Evolutionary conservation across 1,139 yeast genomes (phyloP).

Genomic region (Yamadazyma conglobata): DNA sequence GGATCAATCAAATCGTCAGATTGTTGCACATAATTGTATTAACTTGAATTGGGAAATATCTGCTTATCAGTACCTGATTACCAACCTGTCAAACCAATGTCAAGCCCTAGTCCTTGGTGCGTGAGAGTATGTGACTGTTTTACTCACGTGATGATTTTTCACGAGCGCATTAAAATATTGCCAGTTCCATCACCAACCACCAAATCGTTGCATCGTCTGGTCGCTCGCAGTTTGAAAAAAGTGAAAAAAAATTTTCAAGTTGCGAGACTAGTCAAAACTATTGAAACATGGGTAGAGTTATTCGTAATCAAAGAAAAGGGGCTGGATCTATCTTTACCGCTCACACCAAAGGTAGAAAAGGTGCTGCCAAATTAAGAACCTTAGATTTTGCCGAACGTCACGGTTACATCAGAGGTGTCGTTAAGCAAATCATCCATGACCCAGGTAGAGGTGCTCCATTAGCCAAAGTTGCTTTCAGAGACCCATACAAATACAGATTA

Average conservation of each 20-base stretch:
- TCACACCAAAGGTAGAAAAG: constrained; percentile 99
- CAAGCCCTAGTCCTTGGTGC: constrained; percentile 4
- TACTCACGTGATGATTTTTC: constrained; percentile 1
- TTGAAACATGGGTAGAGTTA: constrained; percentile 87
- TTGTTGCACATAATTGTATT: no score
- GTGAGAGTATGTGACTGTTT: constrained; percentile 4
- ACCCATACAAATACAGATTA: constrained; percentile 97
- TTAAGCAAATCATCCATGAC: constrained; percentile 97
- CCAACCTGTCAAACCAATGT: no score
- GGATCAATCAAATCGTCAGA: no score
- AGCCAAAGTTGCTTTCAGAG: constrained; percentile 98
- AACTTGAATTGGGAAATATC: no score
- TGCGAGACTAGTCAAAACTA: no score
- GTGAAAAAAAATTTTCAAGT: constrained; percentile 7
- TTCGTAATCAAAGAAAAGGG: constrained; percentile 99
- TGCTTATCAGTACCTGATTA: no score
- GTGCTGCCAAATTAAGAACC: constrained; percentile 99
- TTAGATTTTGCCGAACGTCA: constrained; percentile 99
- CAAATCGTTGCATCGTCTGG: no score
- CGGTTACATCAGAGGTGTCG: constrained; percentile 99
- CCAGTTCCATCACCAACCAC: not conserved
- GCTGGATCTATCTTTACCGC: constrained; percentile 99
- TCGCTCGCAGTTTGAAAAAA: constrained; percentile 2
- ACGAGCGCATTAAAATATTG: not conserved
- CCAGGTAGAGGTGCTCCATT: constrained; percentile 99